Base-by-base conservation (phyloP, 2,329 filamentous ascomycete genomes). In the Colletotrichum tabaci region DNA sequence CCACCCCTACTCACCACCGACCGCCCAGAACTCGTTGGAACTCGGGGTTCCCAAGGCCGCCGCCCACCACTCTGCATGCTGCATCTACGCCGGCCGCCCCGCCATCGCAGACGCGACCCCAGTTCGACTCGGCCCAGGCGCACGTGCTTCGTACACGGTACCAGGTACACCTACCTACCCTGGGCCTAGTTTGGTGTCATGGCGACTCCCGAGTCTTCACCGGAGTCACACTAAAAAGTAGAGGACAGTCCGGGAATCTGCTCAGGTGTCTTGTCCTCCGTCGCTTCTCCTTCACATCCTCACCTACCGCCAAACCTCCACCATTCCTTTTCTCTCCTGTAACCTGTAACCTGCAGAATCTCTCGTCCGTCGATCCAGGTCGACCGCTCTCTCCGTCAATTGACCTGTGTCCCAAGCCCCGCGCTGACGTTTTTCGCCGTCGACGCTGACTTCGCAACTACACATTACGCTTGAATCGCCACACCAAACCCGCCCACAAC, bases 211-310 rank as follows among this genome's bases (percentile, higher is more conserved):
- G 55, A 57, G 55, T 42, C 69, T 68, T 69, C 65, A 72, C 69
- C 65, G 58, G 69, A 69, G 65, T 62, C 65, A 71, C 69, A 64
- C 69, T 72, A 71, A 62, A 52, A 69, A 38, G 35, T 68, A 69
- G 64, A 64, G 69, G 53, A 61, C 60, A 12, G 69, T 72, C 69
- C 66, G 53, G 30, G 66, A 50, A 69, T 72, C 46, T 69, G 69
- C 57, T 72, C 46, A 64, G 69, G 50, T 71, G 46, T 68, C 46
- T 64, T 38, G 55, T 61, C 68, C 67, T 66, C 53, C 52, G 42
- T 56, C 53, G 64, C 50, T 44, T 67, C 57, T 57, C 44, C 67
- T 38, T 67, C 57, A 40, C 55, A 67, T 52, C 47, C 35, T 38
- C 9, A 38, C 35, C 0, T 38, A 38, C 35, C 57, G 56, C 56